Evolutionary conservation across 1,284 basidiomycete species (phyloP).

Genomic region (Neolentinus lepideus): DNA sequence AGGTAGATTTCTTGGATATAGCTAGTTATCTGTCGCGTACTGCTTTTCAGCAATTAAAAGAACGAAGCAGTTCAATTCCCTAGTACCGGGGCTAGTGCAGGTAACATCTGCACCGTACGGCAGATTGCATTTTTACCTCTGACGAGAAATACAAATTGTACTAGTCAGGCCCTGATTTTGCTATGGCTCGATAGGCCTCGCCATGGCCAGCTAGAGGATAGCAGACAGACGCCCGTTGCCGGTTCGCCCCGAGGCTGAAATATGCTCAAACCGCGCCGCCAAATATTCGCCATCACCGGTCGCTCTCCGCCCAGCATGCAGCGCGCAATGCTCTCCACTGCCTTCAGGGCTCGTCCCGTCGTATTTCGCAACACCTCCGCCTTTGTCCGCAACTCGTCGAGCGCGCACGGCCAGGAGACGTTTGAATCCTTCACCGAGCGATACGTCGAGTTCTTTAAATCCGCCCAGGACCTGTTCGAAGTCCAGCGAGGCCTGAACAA

Average conservation of each 20-base stretch:
- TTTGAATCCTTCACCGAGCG: constrained; percentile 93
- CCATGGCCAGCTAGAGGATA: background rate
- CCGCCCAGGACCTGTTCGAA: constrained; percentile 94
- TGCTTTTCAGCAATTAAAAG: background rate
- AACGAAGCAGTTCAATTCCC: no score
- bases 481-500: constrained; percentile 98
- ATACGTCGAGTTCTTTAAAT: constrained; percentile 90
- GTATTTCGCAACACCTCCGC: constrained; percentile 29
- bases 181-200: background rate
- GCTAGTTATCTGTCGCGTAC: no score
- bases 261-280: background rate
- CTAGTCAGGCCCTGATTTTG: background rate
- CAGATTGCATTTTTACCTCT: background rate
- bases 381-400: constrained; percentile 40
- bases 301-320: constrained; percentile 24
- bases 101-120: no score
- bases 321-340: constrained; percentile 41
- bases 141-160: background rate
- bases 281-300: background rate
- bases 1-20: background rate
- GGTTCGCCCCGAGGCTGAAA: background rate
- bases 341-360: constrained; percentile 47
- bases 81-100: no score
- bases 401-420: constrained; percentile 76
- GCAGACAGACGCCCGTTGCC: background rate